Evolutionary conservation across 2,329 filamentous ascomycete genomes (phyloP).

Genomic region (Fusarium keratoplasticum): DNA sequence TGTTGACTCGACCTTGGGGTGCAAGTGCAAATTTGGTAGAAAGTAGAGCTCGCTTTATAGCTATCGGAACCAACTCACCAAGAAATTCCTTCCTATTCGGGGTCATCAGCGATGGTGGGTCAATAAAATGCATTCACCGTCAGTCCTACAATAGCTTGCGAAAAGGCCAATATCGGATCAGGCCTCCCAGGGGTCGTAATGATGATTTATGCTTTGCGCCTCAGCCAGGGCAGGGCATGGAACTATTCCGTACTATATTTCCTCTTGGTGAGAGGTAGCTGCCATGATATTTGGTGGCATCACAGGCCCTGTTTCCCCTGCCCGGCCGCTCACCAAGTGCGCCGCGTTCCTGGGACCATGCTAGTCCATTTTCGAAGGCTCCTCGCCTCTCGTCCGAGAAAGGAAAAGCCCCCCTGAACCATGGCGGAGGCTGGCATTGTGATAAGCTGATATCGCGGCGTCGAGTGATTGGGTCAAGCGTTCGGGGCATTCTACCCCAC

Average conservation of each 20-base stretch:
- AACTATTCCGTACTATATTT: too few species aligned
- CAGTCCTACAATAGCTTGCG: too few species aligned
- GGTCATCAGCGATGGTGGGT: neutral
- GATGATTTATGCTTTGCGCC: too few species aligned
- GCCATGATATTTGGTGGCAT: too few species aligned
- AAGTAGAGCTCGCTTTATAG: neutral
- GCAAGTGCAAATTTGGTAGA: neutral
- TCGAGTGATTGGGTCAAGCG: neutral
- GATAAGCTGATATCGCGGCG: neutral
- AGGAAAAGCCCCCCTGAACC: neutral
- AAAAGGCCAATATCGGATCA: too few species aligned
- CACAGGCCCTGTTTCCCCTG: neutral
- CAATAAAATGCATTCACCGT: too few species aligned
- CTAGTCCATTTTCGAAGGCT: neutral
- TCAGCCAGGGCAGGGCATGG: too few species aligned
- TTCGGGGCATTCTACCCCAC: neutral
- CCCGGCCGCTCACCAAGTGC: neutral
- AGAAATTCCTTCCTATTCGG: neutral
- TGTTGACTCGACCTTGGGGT: neutral
- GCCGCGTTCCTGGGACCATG: neutral
- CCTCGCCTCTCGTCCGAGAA: neutral
- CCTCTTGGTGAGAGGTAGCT: too few species aligned
- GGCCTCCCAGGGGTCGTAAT: too few species aligned
- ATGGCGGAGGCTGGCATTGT: neutral
- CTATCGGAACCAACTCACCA: neutral